These are phyloP conservation scores for Cruciata laevipes DNA, from an alignment of 257 asterid genomes.

Conservation along the genomic window DNA sequence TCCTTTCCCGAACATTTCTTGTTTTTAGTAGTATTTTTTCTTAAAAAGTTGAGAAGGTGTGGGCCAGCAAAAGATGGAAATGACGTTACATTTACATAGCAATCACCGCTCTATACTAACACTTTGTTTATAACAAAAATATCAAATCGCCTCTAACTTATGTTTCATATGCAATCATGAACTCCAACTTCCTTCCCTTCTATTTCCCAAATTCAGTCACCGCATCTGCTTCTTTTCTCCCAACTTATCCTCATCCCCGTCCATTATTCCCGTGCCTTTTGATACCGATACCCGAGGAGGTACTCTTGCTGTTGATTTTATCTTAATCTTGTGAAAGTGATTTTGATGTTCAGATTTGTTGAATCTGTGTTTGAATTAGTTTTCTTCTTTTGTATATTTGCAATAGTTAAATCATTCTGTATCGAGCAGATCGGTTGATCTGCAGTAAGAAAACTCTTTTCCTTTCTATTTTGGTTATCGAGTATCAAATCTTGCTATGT, in stretches of 20 bases:
- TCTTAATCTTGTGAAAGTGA: neutral
- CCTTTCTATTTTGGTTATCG: neutral
- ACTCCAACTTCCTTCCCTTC: neutral
- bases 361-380: neutral
- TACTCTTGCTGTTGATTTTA: neutral
- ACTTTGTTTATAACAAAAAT: neutral
- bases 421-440: neutral
- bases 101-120: neutral
- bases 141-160: neutral
- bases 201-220: neutral
- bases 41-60: neutral
- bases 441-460: neutral
- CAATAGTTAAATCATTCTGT: neutral
- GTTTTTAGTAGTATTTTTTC: too few species aligned
- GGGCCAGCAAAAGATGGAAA: too few species aligned
- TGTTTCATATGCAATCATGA: neutral
- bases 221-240: neutral
- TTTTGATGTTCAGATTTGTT: neutral
- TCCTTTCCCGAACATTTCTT: neutral
- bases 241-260: neutral
- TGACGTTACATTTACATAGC: neutral
- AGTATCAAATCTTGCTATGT: too few species aligned
- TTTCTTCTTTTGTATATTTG: neutral
- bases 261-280: neutral
- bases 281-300: neutral